These are phyloP conservation scores for Schizopora paradoxa DNA, from an alignment of 1,284 basidiomycete genomes.

Conservation along the genomic window DNA sequence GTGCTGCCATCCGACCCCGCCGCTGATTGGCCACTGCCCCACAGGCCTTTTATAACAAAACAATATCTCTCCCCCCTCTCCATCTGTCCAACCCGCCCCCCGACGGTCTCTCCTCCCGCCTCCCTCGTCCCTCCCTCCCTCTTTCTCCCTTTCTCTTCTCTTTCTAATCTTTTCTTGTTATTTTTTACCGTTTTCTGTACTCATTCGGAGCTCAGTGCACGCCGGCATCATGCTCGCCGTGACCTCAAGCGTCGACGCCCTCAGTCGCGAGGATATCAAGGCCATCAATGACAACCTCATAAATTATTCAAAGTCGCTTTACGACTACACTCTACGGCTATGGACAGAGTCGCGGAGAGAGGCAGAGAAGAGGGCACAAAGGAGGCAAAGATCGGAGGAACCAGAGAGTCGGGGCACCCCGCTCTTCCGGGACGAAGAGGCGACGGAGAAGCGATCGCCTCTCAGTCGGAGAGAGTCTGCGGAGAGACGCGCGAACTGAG, in stretches of 20 bases:
- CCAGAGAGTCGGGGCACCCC: too few relatives aligned
- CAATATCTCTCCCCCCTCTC: too few relatives aligned
- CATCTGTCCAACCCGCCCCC: too few relatives aligned
- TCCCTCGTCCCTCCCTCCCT: neutral
- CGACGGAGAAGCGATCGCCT: too few relatives aligned
- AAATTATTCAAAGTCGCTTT: slow-evolving; percentile 53
- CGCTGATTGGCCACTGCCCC: neutral
- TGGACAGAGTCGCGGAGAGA: slow-evolving; percentile 62
- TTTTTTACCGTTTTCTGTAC: neutral
- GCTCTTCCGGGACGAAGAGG: too few relatives aligned
- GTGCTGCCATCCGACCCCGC: slow-evolving; percentile 1
- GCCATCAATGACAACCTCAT: slow-evolving; percentile 13
- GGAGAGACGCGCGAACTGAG: too few relatives aligned
- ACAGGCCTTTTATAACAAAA: neutral
- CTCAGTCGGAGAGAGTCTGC: too few relatives aligned
- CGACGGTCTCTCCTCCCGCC: neutral
- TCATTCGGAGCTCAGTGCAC: neutral
- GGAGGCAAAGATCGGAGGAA: too few relatives aligned
- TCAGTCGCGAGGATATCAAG: too few relatives aligned
- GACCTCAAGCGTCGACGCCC: neutral
- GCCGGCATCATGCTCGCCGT: slow-evolving; percentile 8
- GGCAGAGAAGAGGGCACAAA: slow-evolving; percentile 51
- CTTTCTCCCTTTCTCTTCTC: neutral
- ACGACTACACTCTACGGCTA: slow-evolving; percentile 60
- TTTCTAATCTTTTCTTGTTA: neutral